These are phyloP conservation scores for Avicennia marina DNA, from an alignment of 257 asterid genomes.

Conservation along the genomic window DNA sequence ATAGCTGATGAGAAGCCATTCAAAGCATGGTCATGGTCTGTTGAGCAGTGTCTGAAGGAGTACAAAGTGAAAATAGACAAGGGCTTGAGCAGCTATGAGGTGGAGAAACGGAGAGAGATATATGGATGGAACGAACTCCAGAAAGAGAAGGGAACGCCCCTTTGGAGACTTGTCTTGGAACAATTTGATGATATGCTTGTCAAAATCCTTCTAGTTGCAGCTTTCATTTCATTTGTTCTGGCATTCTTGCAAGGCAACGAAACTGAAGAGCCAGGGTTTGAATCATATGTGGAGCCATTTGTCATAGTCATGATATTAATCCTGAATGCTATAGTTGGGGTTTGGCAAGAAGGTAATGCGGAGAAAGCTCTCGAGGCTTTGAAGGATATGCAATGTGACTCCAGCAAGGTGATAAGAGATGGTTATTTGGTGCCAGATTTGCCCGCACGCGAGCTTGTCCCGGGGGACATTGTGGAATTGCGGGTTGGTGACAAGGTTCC, in stretches of 20 bases:
- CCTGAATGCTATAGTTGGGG: slow-evolving; percentile 64
- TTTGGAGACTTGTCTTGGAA: slow-evolving; percentile 65
- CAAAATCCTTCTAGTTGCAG: slow-evolving; percentile 67
- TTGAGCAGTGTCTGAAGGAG: slow-evolving; percentile 66
- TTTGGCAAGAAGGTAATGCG: slow-evolving; percentile 75
- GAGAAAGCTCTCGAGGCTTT: slow-evolving; percentile 69
- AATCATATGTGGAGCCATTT: slow-evolving; percentile 62
- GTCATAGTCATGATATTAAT: slow-evolving; percentile 54
- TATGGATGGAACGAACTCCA: slow-evolving; percentile 69
- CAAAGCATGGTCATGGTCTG: slow-evolving; percentile 74
- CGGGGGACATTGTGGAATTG: slow-evolving; percentile 66
- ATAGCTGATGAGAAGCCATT: slow-evolving; percentile 38
- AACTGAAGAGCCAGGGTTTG: slow-evolving; percentile 41
- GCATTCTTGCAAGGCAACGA: slow-evolving; percentile 56
- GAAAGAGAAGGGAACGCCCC: slow-evolving; percentile 70
- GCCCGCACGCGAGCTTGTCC: slow-evolving; percentile 69
- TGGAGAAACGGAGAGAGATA: slow-evolving; percentile 50
- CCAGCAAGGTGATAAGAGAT: slow-evolving; percentile 47
- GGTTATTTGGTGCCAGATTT: slow-evolving; percentile 49
- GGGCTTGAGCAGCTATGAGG: slow-evolving; percentile 60
- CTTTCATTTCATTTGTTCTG: slow-evolving; percentile 58
- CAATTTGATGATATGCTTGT: slow-evolving; percentile 82
- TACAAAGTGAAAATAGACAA: slow-evolving; percentile 58
- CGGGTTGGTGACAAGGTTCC: slow-evolving; percentile 72
- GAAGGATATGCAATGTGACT: slow-evolving; percentile 65